Evolutionary conservation across 2,329 filamentous ascomycete genomes (phyloP), one percentile per base, ranked within the genome.

Genomic region (Ascochyta lentis): DNA sequence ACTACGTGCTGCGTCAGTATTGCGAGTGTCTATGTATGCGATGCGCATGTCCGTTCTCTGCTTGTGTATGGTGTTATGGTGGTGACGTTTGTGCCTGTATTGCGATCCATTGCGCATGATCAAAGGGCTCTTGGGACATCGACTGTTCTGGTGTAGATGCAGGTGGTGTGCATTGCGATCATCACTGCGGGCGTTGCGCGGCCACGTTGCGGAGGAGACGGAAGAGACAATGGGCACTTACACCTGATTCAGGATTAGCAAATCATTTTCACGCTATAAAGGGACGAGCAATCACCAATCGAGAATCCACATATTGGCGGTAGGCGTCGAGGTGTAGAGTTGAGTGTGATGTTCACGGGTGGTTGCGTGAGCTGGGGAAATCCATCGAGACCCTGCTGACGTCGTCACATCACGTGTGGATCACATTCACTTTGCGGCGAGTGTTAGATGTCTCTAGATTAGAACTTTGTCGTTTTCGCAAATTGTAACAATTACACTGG

Each of bases 221-320:
- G 42, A 29, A 31, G 29, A 55, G 42, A 48, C 39, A 23, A 34
- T 19, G 51, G 52, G 38, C 52, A 69, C 70, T 69, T 71, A 72
- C 70, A 71, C 70, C 70, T 72, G 55, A 57, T 39, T 26, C 52
- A 35, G 47, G n/a, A 40, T 70, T 51, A 68, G 60, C 47, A 51
- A 26, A 22, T 27, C 26, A 15, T 27, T 47, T 12, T 10, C 15
- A n/a, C 16, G 4, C 6, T 9, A 4, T 13, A 24, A 3, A 16
- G 8, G 29, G 29, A 9, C 3, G 8, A 26, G 23, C 31, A 50
- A 58, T 63, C 56, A 95, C 92, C 92, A 96, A 86, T 94, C 92
- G 76, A 96, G 81, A 78, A 96, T 91, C 91, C 91, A 96, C 92
- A 96, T 96, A 51, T 46, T 50, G 37, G 23, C 37, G 16, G 46